phyloP scores from a whole-genome alignment of 768 basidiomycete genomes.

The Suillus hirtellus region DNA sequence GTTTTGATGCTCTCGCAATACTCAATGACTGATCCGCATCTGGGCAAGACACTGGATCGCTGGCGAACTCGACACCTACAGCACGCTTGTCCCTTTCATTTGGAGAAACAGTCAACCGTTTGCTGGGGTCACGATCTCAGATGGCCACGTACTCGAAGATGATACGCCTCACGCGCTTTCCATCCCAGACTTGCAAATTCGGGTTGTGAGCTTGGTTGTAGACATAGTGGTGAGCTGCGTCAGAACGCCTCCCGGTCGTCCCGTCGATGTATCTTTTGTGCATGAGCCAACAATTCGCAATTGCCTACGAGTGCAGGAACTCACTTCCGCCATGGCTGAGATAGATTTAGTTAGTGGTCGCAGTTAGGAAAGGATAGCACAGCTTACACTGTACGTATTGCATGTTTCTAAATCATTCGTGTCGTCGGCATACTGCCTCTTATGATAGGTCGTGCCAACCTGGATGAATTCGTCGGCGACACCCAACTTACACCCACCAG shows the following conservation, averaged over 20 bases:
- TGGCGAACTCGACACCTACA: slow-evolving; percentile 54
- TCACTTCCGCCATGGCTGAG: slow-evolving; percentile 57
- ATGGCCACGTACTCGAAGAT: slow-evolving; percentile 45
- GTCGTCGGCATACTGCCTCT: slow-evolving; percentile 45
- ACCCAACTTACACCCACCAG: slow-evolving; percentile 35
- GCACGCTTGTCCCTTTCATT: slow-evolving; percentile 28
- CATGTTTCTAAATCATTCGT: slow-evolving; percentile 44
- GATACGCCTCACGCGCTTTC: slow-evolving; percentile 47
- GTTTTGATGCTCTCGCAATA: slow-evolving; percentile 39
- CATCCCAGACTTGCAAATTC: slow-evolving; percentile 42
- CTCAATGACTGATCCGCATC: slow-evolving; percentile 24
- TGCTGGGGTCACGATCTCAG: neutral
- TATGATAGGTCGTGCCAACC: slow-evolving; percentile 47
- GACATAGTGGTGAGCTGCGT: slow-evolving; percentile 52
- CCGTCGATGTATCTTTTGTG: slow-evolving; percentile 51
- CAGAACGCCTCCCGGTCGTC: slow-evolving; percentile 55
- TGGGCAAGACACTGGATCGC: slow-evolving; percentile 26
- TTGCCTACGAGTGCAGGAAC: slow-evolving; percentile 8
- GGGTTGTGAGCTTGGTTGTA: slow-evolving; percentile 46
- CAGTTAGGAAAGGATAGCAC: neutral
- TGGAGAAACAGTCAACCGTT: neutral
- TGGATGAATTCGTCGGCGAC: slow-evolving; percentile 48
- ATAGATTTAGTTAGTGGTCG: neutral
- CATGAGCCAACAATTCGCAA: neutral
- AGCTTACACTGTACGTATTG: slow-evolving; percentile 48